Evolutionary conservation across 768 basidiomycete genomes (phyloP).

Genomic region (Mycena rosella): DNA sequence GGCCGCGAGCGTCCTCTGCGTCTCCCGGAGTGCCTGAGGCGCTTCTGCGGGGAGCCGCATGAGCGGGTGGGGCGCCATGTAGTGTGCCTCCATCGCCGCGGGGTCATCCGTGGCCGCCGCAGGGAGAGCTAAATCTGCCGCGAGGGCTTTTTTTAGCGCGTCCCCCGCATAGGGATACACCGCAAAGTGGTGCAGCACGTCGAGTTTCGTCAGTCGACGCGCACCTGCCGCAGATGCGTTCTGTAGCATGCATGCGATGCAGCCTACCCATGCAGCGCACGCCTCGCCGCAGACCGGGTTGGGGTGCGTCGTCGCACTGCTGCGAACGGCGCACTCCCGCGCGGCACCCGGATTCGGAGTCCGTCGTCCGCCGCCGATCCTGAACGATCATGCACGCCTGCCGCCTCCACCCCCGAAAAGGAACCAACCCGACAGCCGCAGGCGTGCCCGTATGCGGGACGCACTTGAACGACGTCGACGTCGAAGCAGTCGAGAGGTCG

Average conservation of each 20-base stretch:
- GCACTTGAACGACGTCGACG: too few species aligned
- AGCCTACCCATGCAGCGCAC: slow-evolving; percentile 15
- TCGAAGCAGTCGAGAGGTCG: too few species aligned
- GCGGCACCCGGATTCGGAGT: too few species aligned
- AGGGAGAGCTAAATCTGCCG: slow-evolving; percentile 43
- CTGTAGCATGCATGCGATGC: slow-evolving; percentile 6
- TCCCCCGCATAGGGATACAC: slow-evolving; percentile 51
- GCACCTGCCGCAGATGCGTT: not conserved
- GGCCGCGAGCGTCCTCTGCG: not conserved
- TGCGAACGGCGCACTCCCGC: not conserved
- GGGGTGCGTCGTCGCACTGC: slow-evolving; percentile 25
- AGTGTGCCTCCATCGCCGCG: slow-evolving; percentile 49
- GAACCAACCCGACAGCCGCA: too few species aligned
- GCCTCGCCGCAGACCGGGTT: slow-evolving; percentile 21
- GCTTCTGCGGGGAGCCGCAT: too few species aligned
- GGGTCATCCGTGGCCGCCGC: slow-evolving; percentile 23
- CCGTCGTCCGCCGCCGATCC: too few species aligned
- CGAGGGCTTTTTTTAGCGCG: slow-evolving; percentile 47
- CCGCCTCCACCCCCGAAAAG: too few species aligned
- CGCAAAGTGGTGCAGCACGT: slow-evolving; percentile 53
- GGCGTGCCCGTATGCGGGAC: too few species aligned
- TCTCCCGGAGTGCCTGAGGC: too few species aligned
- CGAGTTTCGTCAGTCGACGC: slow-evolving; percentile 52
- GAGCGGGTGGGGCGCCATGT: slow-evolving; percentile 52
- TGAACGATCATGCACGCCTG: too few species aligned